phyloP scores from a whole-genome alignment of 768 basidiomycete species.

The Calocybe gangraenosa region DNA sequence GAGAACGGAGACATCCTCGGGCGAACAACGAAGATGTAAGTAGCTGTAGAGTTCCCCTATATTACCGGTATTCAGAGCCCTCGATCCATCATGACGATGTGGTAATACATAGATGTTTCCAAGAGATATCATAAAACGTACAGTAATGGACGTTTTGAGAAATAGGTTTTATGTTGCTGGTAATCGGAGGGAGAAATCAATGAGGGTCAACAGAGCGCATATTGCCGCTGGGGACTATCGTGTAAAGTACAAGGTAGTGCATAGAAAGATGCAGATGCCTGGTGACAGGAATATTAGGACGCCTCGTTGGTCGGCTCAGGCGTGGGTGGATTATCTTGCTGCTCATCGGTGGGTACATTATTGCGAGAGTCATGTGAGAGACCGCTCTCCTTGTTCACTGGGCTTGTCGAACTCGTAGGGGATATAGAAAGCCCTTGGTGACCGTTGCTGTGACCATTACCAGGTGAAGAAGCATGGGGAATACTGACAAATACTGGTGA shows the following conservation, averaged over 20 bases:
- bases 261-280: conserved; percentile 6
- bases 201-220: conserved; percentile 15
- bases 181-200: conserved; percentile 19
- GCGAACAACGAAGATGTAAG: conserved; percentile 3
- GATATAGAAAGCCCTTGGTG: conserved; percentile 65
- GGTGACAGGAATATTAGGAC: conserved; percentile 1
- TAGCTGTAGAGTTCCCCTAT: neutral
- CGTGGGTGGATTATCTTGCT: conserved; percentile 7
- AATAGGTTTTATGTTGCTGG: conserved; percentile 16
- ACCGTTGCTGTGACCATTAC: conserved; percentile 39
- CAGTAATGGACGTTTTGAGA: conserved; percentile 22
- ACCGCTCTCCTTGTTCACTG: conserved; percentile 60
- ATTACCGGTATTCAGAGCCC: conserved; percentile 15
- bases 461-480: conserved; percentile 81
- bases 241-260: conserved; percentile 16
- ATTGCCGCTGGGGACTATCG: conserved; percentile 13
- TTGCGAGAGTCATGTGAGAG: conserved; percentile 37
- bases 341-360: conserved; percentile 25
- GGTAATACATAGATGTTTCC: conserved; percentile 35
- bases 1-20: conserved; percentile 6
- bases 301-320: conserved; percentile 13
- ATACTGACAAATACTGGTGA: conserved; percentile 48
- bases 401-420: conserved; percentile 66
- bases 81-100: conserved; percentile 17
- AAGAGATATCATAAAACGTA: conserved; percentile 31